phyloP scores from a whole-genome alignment of 352 stramenopile species.

The Sclerospora graminicola region DNA sequence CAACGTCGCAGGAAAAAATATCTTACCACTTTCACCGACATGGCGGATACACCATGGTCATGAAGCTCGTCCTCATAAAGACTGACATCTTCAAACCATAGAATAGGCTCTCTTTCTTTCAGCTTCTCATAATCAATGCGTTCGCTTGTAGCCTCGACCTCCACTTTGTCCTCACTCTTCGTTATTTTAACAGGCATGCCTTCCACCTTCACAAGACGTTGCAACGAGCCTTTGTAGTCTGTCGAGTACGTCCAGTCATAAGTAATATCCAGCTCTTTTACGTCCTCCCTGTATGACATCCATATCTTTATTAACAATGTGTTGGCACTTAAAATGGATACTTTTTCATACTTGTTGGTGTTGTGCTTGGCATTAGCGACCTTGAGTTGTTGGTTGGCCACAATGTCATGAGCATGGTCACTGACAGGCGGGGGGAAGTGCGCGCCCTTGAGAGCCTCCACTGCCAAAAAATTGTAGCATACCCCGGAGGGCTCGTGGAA shows the following conservation, averaged over 20 bases:
- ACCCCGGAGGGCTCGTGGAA: conserved; percentile 59
- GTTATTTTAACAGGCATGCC: conserved; percentile 6
- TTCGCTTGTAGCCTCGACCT: conserved; percentile 33
- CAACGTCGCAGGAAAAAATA: background rate
- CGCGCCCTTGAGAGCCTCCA: conserved; percentile 64
- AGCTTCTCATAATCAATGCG: conserved; percentile 73
- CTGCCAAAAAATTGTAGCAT: conserved; percentile 66
- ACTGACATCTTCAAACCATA: conserved; percentile 76
- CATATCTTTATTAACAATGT: background rate
- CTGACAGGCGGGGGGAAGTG: conserved; percentile 50
- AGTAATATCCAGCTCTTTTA: conserved; percentile 76
- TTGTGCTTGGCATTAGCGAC: conserved; percentile 73
- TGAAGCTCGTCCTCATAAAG: conserved; percentile 81
- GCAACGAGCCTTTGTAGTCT: conserved; percentile 71
- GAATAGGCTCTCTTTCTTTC: conserved; percentile 69
- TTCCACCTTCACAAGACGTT: conserved; percentile 27
- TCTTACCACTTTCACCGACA: conserved; percentile 78
- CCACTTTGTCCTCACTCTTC: conserved; percentile 21
- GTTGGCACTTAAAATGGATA: no score
- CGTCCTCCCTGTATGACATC: conserved; percentile 36
- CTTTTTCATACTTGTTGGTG: conserved; percentile 41
- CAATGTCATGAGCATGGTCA: conserved; percentile 29
- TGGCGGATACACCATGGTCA: conserved; percentile 67
- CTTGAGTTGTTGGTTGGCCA: conserved; percentile 70
- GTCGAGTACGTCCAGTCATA: conserved; percentile 84